A percentile compares a stretch with the other conserved stretches of the same genome.
Conservation (phyloP, 2,329 filamentous ascomycete species). For the Exophiala viscosa region DNA sequence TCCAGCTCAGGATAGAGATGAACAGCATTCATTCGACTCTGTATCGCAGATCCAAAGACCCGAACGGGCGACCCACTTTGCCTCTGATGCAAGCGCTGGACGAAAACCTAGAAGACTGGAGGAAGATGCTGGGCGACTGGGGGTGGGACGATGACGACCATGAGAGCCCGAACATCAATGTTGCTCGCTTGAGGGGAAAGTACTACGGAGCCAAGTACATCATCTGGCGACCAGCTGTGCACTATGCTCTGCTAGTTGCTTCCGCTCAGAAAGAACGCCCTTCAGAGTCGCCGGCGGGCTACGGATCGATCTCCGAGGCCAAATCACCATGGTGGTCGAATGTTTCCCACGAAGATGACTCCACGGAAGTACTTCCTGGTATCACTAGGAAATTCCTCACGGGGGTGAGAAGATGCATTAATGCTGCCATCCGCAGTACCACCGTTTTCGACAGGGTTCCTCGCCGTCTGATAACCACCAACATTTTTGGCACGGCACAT, state of each 20-base stretch:
- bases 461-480: conserved; percentile 79
- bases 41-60: conserved; percentile 47
- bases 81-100: conserved; percentile 40
- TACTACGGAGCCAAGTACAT: conserved; percentile 92
- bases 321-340: conserved; percentile 36
- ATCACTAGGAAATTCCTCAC: conserved; percentile 33
- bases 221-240: conserved; percentile 75
- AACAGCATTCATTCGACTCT: conserved; percentile 32
- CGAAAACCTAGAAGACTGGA: conserved; percentile 53
- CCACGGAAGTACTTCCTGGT: conserved; percentile 33
- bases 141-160: conserved; percentile 64
- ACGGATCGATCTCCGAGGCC: conserved; percentile 34
- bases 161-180: conserved; percentile 71
- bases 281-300: conserved; percentile 34
- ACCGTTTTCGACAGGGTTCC: conserved; percentile 68
- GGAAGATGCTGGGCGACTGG: conserved; percentile 47
- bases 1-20: conserved; percentile 50
- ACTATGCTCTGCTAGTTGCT: conserved; percentile 52
- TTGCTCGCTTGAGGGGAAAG: conserved; percentile 81
- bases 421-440: conserved; percentile 79
- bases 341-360: conserved; percentile 32
- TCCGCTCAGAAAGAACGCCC: conserved; percentile 11
- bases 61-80: conserved; percentile 22
- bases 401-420: conserved; percentile 61
- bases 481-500: conserved; percentile 91